Base-by-base conservation (phyloP, 2,329 filamentous ascomycete genomes). In the Chrysosporium keratinophilum region DNA sequence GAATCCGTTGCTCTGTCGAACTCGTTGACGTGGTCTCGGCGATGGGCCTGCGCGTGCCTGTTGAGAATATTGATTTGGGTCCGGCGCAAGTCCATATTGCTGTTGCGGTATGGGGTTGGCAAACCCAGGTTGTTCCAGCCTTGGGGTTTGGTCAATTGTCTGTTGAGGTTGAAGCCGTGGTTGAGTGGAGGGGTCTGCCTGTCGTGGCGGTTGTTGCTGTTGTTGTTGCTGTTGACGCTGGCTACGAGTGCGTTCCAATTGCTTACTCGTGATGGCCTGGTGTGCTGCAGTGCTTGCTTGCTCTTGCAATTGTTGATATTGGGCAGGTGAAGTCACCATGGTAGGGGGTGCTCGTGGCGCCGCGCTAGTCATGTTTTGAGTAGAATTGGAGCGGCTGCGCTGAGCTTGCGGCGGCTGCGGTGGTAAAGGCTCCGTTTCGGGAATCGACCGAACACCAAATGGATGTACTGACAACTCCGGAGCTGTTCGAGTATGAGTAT, bases 231-330 rank as follows among this genome's bases (percentile, higher is more conserved):
- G 74, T 64, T 81, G 81, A 62, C 82, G 80, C 67, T 90, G 87
- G 71, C 88, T 91, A 54, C 84, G 78, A 58, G 80, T 84, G 58
- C 86, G 81, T 54, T 85, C 80, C 6, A 94, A 69, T 62, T 88
- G 83, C 56, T 77, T 76, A 33, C 81, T 79, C 31, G 78, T 76
- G 74, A 88, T 84, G 57, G 85, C 82, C 60, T 89, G 85, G 65
- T 94, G 87, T 2, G 87, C 85, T 60, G 86, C 82, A 6, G 82
- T 81, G 78, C 91, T 82, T 37, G 87, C 86, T 64, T 90, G 85
- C 64, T 94, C 86, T 66, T 95, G 89, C 66, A 95, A 88, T 63
- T 93, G 71, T 56, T 74, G 73, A 56, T 75, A 75, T 53, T 73
- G 71, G n/a, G 62, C 64, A 2, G 74, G 70, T 41, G 68, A 69